Conservation (phyloP, 345 rosid genomes). For the Noccaea bulbosa region DNA sequence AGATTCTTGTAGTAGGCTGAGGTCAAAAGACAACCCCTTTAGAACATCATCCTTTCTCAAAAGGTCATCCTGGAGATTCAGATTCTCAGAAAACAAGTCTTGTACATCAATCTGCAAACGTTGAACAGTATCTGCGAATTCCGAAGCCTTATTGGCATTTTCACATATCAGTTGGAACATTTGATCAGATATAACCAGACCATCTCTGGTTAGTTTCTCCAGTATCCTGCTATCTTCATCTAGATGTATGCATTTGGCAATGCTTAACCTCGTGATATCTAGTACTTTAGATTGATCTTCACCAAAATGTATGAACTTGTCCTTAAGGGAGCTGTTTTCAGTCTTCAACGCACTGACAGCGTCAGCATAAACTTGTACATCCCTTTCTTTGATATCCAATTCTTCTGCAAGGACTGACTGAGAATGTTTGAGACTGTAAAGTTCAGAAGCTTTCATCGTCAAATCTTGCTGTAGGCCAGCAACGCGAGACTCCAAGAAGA, state of each 20-base stretch:
- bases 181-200: conserved; percentile 47
- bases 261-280: conserved; percentile 45
- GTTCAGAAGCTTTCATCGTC: conserved; percentile 53
- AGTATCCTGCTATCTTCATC: conserved; percentile 44
- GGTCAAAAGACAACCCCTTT: conserved; percentile 80
- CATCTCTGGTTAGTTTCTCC: conserved; percentile 50
- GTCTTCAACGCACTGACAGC: conserved; percentile 46
- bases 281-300: conserved; percentile 44
- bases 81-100: conserved; percentile 61
- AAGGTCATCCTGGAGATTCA: conserved; percentile 64
- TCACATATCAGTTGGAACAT: conserved; percentile 57
- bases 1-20: conserved; percentile 88
- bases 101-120: conserved; percentile 54
- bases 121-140: conserved; percentile 57
- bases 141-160: conserved; percentile 49
- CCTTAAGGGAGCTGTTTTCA: conserved; percentile 50
- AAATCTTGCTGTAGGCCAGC: conserved; percentile 56
- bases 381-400: conserved; percentile 49
- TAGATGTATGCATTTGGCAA: conserved; percentile 44
- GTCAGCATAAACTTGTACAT: conserved; percentile 46
- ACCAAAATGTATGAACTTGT: conserved; percentile 40
- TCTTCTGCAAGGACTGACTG: conserved; percentile 53
- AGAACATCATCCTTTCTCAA: conserved; percentile 81
- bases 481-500: conserved; percentile 55
- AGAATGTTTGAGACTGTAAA: conserved; percentile 53